These are phyloP conservation scores for Glycine tomentella DNA, from an alignment of 306 rosid genomes.

Conservation along the genomic window DNA sequence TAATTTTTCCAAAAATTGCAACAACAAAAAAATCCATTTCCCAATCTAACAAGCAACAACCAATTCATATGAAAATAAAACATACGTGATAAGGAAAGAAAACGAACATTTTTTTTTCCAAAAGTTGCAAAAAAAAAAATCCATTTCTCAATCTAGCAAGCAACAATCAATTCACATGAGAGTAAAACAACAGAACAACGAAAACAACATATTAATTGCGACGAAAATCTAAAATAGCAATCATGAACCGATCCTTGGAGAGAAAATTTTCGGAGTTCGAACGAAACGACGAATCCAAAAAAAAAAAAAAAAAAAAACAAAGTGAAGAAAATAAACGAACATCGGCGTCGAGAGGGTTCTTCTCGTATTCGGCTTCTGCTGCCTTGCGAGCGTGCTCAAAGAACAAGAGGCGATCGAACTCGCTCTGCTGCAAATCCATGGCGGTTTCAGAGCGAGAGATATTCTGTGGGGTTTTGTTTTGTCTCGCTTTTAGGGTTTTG, in stretches of 20 bases:
- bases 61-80: not conserved
- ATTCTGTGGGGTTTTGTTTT: not conserved
- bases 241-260: not conserved
- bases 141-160: not conserved
- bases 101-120: not conserved
- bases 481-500: conserved; percentile 40
- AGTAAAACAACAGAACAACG: not conserved
- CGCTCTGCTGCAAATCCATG: conserved; percentile 69
- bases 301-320: not conserved
- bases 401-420: conserved; percentile 82
- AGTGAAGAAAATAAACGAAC: conserved; percentile 53
- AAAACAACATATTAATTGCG: not conserved
- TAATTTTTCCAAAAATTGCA: not conserved
- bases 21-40: not conserved
- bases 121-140: not conserved
- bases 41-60: not conserved
- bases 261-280: not conserved
- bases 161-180: not conserved
- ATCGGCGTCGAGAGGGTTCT: conserved; percentile 81
- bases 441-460: conserved; percentile 20
- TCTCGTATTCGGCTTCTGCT: conserved; percentile 65
- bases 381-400: conserved; percentile 83
- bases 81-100: not conserved
- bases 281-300: not conserved
- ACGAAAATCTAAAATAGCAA: not conserved